Evolutionary conservation across 2,329 filamentous ascomycete genomes (phyloP).

Genomic region (Fusarium veterinarium): DNA sequence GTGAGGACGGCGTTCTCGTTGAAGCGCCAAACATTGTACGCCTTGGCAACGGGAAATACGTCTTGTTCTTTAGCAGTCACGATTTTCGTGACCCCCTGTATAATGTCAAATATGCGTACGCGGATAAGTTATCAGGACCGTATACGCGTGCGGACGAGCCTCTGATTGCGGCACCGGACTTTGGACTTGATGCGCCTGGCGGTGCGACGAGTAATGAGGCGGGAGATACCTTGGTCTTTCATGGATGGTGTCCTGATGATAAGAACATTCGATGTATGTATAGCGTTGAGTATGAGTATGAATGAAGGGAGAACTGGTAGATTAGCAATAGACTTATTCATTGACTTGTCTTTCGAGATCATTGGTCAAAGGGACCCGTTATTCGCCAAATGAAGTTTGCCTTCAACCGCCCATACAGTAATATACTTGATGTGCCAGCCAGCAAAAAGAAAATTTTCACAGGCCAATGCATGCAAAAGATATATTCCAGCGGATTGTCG

Average conservation of each 20-base stretch:
- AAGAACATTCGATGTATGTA: slow-evolving; percentile 8
- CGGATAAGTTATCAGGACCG: background rate
- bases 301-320: background rate
- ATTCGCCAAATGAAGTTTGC: background rate
- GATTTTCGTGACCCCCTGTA: slow-evolving; percentile 7
- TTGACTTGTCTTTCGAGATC: background rate
- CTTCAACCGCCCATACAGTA: fast-evolving
- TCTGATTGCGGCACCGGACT: slow-evolving; percentile 5
- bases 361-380: background rate
- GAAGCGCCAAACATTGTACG: slow-evolving; percentile 17
- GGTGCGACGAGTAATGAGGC: slow-evolving; percentile 18
- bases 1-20: background rate
- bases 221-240: slow-evolving; percentile 7
- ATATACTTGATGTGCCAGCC: background rate
- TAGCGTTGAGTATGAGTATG: background rate
- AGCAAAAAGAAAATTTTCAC: background rate
- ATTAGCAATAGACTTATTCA: too few relatives aligned
- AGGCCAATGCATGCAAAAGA: background rate
- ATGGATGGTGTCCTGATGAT: slow-evolving; percentile 13
- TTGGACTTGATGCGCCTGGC: slow-evolving; percentile 13
- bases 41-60: slow-evolving; percentile 1
- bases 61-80: slow-evolving; percentile 19
- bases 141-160: slow-evolving; percentile 9
- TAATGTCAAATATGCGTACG: slow-evolving; percentile 17
- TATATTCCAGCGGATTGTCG: background rate